Evolutionary conservation across 768 basidiomycete species (phyloP), one percentile per base, ranked within the genome.

Genomic region (Tremella fuciformis): DNA sequence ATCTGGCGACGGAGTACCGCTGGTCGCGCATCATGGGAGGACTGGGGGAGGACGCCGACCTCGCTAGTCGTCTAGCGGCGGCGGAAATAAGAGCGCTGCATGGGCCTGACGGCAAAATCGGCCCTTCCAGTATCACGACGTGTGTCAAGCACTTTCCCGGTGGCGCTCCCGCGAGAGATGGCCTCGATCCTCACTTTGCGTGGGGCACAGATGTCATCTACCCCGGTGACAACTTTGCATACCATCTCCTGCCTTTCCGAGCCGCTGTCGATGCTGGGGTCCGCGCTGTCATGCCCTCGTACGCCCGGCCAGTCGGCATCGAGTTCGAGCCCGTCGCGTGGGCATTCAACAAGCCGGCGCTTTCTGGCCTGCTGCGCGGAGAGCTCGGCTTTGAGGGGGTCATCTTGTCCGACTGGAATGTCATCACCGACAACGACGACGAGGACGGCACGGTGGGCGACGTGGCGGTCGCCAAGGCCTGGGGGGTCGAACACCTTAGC

Each of bases 121-220:
- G 53, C 3, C 21, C 44, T 22, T 26, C 7, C 7, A 55, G 53
- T 25, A 49, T 60, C 34, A 37, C 59, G 13, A 49, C 53, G 1
- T 60, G 59, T 24, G 59, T 60, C 34, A 60, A 60, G 40, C 59
- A 60, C 42, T 60, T 60, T 49, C 59, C 59, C 4, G 59, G 59
- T 21, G 59, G 59, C 16, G 59, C 41, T 15, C 59, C 59, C 18
- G 37, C 42, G 34, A 18, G 37, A 3, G 53, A 60, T 24, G 59
- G 59, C n/a, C 22, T 38, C 39, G 59, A 60, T 42, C 48, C 44
- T 26, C 59, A 60, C 26, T 48, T 60, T 13, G 26, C 59, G 15
- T 60, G 59, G 59, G 59, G 59, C 22, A 38, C 53, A 2, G 42
- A 60, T 24, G 53, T 55, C 25, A 44, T 39, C 38, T 60, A 60